phyloP scores from a whole-genome alignment of 1,284 basidiomycete species.

The Golubevia sp. region DNA sequence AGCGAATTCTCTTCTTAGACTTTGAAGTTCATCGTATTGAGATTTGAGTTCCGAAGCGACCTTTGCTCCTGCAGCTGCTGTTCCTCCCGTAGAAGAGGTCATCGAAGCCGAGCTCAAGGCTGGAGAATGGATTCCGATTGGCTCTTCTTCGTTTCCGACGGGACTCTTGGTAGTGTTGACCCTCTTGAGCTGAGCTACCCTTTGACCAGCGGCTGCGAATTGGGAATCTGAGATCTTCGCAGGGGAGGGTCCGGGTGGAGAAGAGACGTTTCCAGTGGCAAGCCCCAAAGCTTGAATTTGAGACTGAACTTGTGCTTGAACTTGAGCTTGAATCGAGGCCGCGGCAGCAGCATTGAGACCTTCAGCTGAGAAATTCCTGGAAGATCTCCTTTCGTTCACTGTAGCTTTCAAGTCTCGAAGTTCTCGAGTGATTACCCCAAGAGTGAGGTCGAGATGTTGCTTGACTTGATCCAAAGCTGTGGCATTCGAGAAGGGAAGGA shows the following conservation, averaged over 20 bases:
- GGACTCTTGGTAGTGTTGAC: conserved; percentile 13
- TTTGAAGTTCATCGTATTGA: conserved; percentile 56
- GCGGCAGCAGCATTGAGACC: conserved; percentile 2
- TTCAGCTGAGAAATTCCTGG: neutral
- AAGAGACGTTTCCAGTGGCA: neutral
- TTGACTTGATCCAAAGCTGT: conserved; percentile 54
- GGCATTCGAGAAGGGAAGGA: neutral
- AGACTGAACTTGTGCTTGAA: neutral
- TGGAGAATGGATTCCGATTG: conserved; percentile 1
- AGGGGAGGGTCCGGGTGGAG: neutral
- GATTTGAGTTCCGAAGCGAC: conserved; percentile 35
- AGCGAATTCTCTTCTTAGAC: conserved; percentile 52
- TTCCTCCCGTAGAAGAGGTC: neutral
- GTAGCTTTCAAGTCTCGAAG: conserved; percentile 51
- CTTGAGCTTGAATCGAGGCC: conserved; percentile 10
- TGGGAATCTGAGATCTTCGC: conserved; percentile 45
- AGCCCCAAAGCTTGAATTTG: neutral
- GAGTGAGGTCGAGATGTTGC: conserved; percentile 55
- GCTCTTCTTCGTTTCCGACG: neutral
- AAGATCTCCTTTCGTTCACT: conserved; percentile 26
- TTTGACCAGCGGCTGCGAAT: conserved; percentile 49
- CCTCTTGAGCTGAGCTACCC: conserved; percentile 43
- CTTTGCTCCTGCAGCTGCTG: conserved; percentile 1
- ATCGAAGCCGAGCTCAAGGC: conserved; percentile 6
- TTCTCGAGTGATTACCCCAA: conserved; percentile 44